Evolutionary conservation across 768 basidiomycete genomes (phyloP), one percentile per base, ranked within the genome.

Genomic region (Pleurotus tuber-regium): DNA sequence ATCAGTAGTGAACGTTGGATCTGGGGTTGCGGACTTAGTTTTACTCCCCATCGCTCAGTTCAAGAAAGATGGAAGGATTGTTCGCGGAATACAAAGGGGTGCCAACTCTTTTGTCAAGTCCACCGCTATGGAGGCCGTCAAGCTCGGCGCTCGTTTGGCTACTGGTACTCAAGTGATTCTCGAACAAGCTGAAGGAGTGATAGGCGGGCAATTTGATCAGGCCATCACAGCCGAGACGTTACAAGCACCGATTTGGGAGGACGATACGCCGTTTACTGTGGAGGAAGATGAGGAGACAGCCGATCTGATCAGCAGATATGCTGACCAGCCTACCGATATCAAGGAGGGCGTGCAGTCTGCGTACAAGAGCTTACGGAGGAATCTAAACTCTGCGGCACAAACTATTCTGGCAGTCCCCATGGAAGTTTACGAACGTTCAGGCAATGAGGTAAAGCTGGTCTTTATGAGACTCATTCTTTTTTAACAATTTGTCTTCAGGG

Each of bases 331-430:
- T 1, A 68, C 69, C 31, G 84, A 89, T 62, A 76, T 96, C 33
- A 81, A 73, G 59, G 92, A 98, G 62, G 97, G 97, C 12, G 75
- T 99, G 28, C 84, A 93, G 56, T 84, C 83, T 0, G 97, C 95
- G n/a, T 98, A 98, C 66, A 83, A 77, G 64, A 95, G 92, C 61
- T 67, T 99, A 60, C 84, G 80, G 47, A 83, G 74, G 62, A 98
- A 98, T 67, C 66, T 99, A 55, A 88, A 86, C 59, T 91, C 90
- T 36, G 97, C 97, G 23, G 97, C 96, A 21, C 96, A 99, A 70
- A 99, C 97, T 0, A 98, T 99, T 55, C 78, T 99, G 30, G 96
- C 97, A 1, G 92, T 99, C 1, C 97, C 97, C 1, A 98, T 98
- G 96, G 97, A 98, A 67, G 93, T 98, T 9, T 96, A 98, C 59